Conservation (phyloP, 139 green algal genomes). For the Tetradesmus obliquus region DNA sequence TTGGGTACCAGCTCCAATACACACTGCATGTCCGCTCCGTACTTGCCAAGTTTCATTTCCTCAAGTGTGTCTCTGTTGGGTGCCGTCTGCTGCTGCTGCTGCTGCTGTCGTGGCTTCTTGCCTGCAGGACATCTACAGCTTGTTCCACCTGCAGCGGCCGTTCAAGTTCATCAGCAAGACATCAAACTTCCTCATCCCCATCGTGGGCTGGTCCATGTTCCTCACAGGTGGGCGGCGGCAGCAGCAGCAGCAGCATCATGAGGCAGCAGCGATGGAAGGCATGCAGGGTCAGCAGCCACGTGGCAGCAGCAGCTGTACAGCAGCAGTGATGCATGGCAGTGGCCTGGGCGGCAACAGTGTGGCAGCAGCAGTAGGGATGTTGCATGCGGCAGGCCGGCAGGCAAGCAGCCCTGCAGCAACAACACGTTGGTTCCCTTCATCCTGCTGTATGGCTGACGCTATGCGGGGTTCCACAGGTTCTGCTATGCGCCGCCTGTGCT, state of each 20-base stretch:
- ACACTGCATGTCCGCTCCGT: not conserved
- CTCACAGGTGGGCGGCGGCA: conserved; percentile 81
- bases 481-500: no score
- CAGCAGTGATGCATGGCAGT: not conserved
- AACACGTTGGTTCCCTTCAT: no score
- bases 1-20: not conserved
- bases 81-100: not conserved
- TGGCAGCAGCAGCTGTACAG: not conserved
- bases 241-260: not conserved
- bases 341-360: not conserved
- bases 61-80: not conserved
- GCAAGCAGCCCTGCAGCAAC: no score
- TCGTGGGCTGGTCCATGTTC: conserved; percentile 99
- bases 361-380: not conserved
- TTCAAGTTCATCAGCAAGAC: conserved; percentile 99
- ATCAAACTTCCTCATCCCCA: conserved; percentile 96
- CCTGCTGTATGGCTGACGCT: no score
- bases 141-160: conserved; percentile 88
- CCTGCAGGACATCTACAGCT: conserved; percentile 90
- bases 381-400: not conserved
- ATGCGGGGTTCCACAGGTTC: no score
- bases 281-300: not conserved
- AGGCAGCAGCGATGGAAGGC: no score
- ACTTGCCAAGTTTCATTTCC: not conserved
- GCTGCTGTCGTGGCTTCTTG: not conserved